phyloP scores from a whole-genome alignment of 225 moss, liverwort and hornwort genomes.

The Pseudoscleropodium purum region DNA sequence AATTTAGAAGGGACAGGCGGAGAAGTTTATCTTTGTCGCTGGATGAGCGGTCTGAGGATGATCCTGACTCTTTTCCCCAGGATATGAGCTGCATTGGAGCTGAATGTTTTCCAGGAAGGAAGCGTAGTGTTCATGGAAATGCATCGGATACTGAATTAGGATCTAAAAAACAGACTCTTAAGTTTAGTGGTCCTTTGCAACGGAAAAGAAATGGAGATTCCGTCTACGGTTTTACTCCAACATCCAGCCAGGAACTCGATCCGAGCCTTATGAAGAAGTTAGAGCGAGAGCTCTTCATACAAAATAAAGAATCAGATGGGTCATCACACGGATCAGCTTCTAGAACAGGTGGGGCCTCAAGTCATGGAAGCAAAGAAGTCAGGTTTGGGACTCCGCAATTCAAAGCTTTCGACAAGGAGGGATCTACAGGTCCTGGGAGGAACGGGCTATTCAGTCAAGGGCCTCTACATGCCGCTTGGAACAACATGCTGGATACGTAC shows the following conservation, averaged over 20 bases:
- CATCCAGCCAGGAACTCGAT: constrained; percentile 53
- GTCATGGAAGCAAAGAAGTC: constrained; percentile 25
- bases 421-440: constrained; percentile 19
- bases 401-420: constrained; percentile 26
- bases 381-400: constrained; percentile 17
- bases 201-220: constrained; percentile 40
- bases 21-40: constrained; percentile 74
- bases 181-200: constrained; percentile 31
- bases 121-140: constrained; percentile 43
- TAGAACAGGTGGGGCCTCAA: constrained; percentile 27
- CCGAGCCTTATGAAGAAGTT: constrained; percentile 33
- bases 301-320: constrained; percentile 30
- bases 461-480: constrained; percentile 95
- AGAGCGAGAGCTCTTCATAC: constrained; percentile 31
- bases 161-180: constrained; percentile 25
- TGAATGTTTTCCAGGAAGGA: constrained; percentile 75
- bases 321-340: constrained; percentile 44
- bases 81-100: constrained; percentile 82
- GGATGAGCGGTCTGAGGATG: constrained; percentile 59
- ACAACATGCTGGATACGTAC: constrained; percentile 77
- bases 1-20: constrained; percentile 56
- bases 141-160: constrained; percentile 53
- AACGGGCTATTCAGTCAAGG: constrained; percentile 56
- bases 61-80: constrained; percentile 58
- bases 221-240: constrained; percentile 30